A percentile compares a stretch with the other conserved stretches of the same genome.
Evolutionary conservation across 129 eudicot species (phyloP).

Genomic region (Glebionis coronaria): DNA sequence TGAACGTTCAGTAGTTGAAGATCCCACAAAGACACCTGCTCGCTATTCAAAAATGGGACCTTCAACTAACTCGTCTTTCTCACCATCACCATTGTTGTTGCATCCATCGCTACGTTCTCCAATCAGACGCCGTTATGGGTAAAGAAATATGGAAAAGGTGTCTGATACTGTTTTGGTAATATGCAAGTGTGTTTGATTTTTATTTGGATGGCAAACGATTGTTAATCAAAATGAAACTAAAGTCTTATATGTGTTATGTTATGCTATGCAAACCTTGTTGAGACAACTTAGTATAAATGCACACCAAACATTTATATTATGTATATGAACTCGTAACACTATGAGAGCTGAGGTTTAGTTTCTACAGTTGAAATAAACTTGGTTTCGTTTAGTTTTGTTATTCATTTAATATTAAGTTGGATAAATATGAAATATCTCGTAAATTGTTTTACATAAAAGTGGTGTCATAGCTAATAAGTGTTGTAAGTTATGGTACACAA

Average conservation of each 20-base stretch:
- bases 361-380: too few relatives aligned
- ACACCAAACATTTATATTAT: too few relatives aligned
- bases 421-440: too few relatives aligned
- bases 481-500: too few relatives aligned
- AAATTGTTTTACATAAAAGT: too few relatives aligned
- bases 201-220: slow-evolving; percentile 8
- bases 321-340: too few relatives aligned
- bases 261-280: background rate
- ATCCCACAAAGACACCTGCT: slow-evolving; percentile 26
- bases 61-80: slow-evolving; percentile 20
- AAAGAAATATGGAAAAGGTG: background rate
- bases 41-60: slow-evolving; percentile 29
- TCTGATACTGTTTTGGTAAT: slow-evolving; percentile 9
- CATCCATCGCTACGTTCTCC: slow-evolving; percentile 40
- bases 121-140: slow-evolving; percentile 31
- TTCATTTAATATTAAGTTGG: too few relatives aligned
- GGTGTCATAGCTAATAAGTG: too few relatives aligned
- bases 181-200: slow-evolving; percentile 15
- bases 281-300: background rate
- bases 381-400: too few relatives aligned
- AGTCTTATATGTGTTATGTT: background rate
- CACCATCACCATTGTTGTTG: slow-evolving; percentile 33
- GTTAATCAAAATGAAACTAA: background rate
- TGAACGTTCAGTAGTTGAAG: slow-evolving; percentile 28
- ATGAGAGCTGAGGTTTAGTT: too few relatives aligned